phyloP scores from a whole-genome alignment of 257 asterid species.

The Solanum corneliomulleri region DNA sequence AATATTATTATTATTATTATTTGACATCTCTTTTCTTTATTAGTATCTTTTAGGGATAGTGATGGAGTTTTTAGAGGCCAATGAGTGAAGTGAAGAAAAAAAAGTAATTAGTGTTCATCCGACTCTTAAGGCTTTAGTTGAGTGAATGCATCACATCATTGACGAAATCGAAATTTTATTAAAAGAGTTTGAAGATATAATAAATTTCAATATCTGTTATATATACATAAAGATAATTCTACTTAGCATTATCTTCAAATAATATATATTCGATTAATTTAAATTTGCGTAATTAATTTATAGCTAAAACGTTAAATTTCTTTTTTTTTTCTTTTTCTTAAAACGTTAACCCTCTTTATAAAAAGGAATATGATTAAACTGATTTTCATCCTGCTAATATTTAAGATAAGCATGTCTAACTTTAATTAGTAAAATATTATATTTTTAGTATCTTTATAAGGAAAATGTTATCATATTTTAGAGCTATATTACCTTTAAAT shows the following conservation, averaged over 20 bases:
- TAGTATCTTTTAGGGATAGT: slow-evolving; percentile 5
- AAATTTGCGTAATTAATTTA: background rate
- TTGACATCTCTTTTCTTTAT: background rate
- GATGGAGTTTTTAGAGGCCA: slow-evolving; percentile 4
- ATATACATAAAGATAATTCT: too few species aligned
- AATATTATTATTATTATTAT: background rate
- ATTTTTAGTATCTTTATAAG: background rate
- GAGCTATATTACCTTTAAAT: background rate
- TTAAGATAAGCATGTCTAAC: background rate
- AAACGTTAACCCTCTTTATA: background rate
- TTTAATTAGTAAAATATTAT: background rate
- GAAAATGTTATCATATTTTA: background rate
- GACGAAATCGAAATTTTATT: background rate
- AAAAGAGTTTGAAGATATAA: background rate
- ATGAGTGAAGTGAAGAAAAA: slow-evolving; percentile 6
- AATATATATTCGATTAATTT: background rate
- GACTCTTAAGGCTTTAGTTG: background rate
- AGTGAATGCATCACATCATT: background rate
- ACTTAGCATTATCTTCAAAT: accelerated
- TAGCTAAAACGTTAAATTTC: background rate
- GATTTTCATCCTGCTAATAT: background rate
- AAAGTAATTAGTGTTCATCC: background rate
- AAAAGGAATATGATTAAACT: background rate
- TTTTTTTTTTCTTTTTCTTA: background rate
- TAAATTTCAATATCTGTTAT: too few species aligned